Evolutionary conservation across 2,329 filamentous ascomycete genomes (phyloP).

Genomic region (Aschersonia sp.): DNA sequence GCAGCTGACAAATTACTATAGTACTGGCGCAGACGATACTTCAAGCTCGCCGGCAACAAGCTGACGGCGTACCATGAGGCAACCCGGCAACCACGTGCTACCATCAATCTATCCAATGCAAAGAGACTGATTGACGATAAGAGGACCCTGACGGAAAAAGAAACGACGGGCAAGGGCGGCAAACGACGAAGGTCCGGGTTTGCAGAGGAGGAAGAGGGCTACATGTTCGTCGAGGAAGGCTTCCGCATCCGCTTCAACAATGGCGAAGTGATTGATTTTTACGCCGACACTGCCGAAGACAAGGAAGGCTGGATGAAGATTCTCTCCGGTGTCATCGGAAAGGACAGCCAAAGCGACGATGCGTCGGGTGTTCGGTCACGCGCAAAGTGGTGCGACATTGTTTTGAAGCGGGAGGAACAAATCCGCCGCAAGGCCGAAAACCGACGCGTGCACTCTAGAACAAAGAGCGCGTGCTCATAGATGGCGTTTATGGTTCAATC

Average conservation of each 20-base stretch:
- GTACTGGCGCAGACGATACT: conserved; percentile 97
- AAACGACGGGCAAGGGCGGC: conserved; percentile 61
- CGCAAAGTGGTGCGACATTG: conserved; percentile 52
- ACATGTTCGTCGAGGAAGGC: conserved; percentile 98
- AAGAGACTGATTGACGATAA: conserved; percentile 89
- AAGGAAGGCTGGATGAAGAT: conserved; percentile 95
- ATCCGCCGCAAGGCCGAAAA: conserved; percentile 39
- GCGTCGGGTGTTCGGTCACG: conserved; percentile 24
- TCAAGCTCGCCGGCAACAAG: conserved; percentile 82
- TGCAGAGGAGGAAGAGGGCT: conserved; percentile 94
- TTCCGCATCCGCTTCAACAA: conserved; percentile 99
- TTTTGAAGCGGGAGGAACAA: conserved; percentile 48
- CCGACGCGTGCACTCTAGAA: conserved; percentile 37
- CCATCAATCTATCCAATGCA: conserved; percentile 90
- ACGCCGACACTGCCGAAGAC: conserved; percentile 73
- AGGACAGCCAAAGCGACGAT: conserved; percentile 33
- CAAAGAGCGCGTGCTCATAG: conserved; percentile 37
- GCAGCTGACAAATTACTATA: conserved; percentile 30
- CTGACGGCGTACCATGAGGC: conserved; percentile 93
- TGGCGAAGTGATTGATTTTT: conserved; percentile 96
- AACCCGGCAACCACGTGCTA: conserved; percentile 86
- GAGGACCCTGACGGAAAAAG: conserved; percentile 66
- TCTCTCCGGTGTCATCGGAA: conserved; percentile 55
- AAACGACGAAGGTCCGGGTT: conserved; percentile 86
- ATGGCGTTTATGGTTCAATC: neutral